Percentiles rank a stretch among this genome's conserved stretches.
phyloP scores from a whole-genome alignment of 1,139 yeast species.

The Pichia sp. region DNA sequence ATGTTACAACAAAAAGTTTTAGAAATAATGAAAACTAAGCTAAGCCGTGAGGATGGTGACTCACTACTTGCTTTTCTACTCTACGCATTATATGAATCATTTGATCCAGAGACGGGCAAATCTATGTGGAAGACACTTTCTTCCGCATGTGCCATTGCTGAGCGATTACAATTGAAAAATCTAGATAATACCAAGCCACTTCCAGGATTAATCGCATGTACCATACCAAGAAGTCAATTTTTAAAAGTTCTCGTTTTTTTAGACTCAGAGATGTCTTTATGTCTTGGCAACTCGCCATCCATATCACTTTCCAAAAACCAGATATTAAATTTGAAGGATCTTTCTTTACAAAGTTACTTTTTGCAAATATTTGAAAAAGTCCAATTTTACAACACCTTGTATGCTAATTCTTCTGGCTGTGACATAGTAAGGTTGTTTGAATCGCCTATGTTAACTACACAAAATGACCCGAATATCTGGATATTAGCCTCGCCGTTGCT shows the following conservation, averaged over 20 bases:
- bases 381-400: slow-evolving; percentile 1
- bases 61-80: slow-evolving; percentile 17
- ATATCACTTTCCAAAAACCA: slow-evolving; percentile 4
- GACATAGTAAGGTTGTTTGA: slow-evolving; percentile 3
- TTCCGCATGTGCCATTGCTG: slow-evolving; percentile 21
- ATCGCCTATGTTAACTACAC: background rate
- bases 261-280: slow-evolving; percentile 16
- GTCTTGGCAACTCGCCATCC: slow-evolving; percentile 18
- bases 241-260: slow-evolving; percentile 15
- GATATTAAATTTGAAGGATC: slow-evolving; percentile 1
- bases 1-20: slow-evolving; percentile 22
- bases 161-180: slow-evolving; percentile 18
- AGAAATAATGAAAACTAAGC: slow-evolving; percentile 13
- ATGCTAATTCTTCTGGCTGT: slow-evolving; percentile 2
- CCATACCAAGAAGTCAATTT: slow-evolving; percentile 11
- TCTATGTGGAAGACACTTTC: slow-evolving; percentile 19
- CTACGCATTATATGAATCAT: slow-evolving; percentile 19
- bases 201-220: slow-evolving; percentile 15
- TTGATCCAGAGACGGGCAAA: slow-evolving; percentile 22
- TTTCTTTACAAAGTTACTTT: background rate
- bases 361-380: background rate
- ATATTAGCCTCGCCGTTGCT: slow-evolving; percentile 8
- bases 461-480: slow-evolving; percentile 5
- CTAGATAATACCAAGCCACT: slow-evolving; percentile 8
- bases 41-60: slow-evolving; percentile 20